These are phyloP conservation scores for Suillus decipiens DNA, from an alignment of 768 basidiomycete species.

Conservation along the genomic window DNA sequence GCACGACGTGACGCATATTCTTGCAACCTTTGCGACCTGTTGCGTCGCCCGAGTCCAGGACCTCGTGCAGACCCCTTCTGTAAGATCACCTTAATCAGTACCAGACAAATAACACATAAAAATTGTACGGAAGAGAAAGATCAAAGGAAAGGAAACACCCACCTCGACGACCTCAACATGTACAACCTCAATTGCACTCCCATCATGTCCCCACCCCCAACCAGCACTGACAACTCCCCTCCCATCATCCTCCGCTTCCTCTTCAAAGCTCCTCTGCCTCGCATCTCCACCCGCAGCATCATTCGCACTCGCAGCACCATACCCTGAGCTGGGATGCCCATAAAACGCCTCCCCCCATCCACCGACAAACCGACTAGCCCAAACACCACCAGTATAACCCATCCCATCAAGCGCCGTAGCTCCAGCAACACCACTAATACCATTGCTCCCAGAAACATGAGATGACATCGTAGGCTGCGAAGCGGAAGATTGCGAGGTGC, in stretches of 20 bases:
- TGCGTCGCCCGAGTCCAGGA: slow-evolving; percentile 57
- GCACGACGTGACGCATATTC: slow-evolving; percentile 67
- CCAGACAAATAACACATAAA: background rate
- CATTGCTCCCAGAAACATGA: slow-evolving; percentile 1
- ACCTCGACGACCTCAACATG: slow-evolving; percentile 67
- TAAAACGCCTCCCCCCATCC: slow-evolving; percentile 40
- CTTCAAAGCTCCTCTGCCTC: slow-evolving; percentile 32
- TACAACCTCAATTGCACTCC: slow-evolving; percentile 73
- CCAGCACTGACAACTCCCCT: slow-evolving; percentile 62
- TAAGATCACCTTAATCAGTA: slow-evolving; percentile 1
- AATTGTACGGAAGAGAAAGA: background rate
- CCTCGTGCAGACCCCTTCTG: slow-evolving; percentile 56
- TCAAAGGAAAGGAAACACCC: slow-evolving; percentile 24
- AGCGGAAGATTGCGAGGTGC: slow-evolving; percentile 20
- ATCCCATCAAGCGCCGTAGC: slow-evolving; percentile 25
- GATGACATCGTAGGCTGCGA: slow-evolving; percentile 29
- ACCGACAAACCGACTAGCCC: slow-evolving; percentile 44
- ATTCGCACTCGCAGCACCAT: slow-evolving; percentile 15
- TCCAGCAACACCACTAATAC: slow-evolving; percentile 31
- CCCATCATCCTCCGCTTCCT: slow-evolving; percentile 55
- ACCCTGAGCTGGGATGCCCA: slow-evolving; percentile 31
- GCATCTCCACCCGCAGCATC: slow-evolving; percentile 21
- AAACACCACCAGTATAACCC: slow-evolving; percentile 32
- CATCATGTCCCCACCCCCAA: slow-evolving; percentile 82
- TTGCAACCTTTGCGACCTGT: slow-evolving; percentile 63